Conservation (phyloP, 2,329 filamentous ascomycete genomes). For the Nemania serpens region DNA sequence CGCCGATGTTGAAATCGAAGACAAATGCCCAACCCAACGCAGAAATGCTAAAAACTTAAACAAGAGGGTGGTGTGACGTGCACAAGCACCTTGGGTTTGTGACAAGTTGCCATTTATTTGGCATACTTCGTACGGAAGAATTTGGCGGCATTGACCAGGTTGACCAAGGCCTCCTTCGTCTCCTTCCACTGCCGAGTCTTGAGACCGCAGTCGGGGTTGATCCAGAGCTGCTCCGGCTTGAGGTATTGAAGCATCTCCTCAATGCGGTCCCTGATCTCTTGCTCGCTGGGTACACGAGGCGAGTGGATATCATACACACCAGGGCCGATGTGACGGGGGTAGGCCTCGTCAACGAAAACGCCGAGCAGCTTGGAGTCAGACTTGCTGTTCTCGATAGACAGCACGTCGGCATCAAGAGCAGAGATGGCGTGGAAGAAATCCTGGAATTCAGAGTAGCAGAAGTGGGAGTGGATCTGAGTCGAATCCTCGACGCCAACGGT, state of each 20-base stretch:
- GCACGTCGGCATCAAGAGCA: slow-evolving; percentile 94
- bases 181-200: slow-evolving; percentile 99
- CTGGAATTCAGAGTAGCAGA: slow-evolving; percentile 99
- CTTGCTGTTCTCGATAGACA: slow-evolving; percentile 99
- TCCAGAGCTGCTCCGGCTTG: slow-evolving; percentile 98
- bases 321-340: slow-evolving; percentile 97
- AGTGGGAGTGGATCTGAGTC: slow-evolving; percentile 99
- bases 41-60: slow-evolving; percentile 42
- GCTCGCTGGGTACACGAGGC: slow-evolving; percentile 92
- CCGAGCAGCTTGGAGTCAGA: slow-evolving; percentile 98
- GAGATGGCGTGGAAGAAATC: slow-evolving; percentile 99
- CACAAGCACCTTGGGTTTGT: slow-evolving; percentile 27
- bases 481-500: slow-evolving; percentile 92
- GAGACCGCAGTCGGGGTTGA: slow-evolving; percentile 98
- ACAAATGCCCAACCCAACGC: slow-evolving; percentile 38
- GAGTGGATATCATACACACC: slow-evolving; percentile 99
- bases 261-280: slow-evolving; percentile 98
- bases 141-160: slow-evolving; percentile 99
- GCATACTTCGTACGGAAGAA: slow-evolving; percentile 89
- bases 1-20: slow-evolving; percentile 66
- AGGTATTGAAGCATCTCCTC: slow-evolving; percentile 98
- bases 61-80: slow-evolving; percentile 37
- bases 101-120: slow-evolving; percentile 53
- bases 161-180: slow-evolving; percentile 93
- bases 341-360: slow-evolving; percentile 96